A percentile compares a stretch with the other conserved stretches of the same genome.
Evolutionary conservation across 805 yeast species (phyloP).

Genomic region (Priceomyces melissophilus): DNA sequence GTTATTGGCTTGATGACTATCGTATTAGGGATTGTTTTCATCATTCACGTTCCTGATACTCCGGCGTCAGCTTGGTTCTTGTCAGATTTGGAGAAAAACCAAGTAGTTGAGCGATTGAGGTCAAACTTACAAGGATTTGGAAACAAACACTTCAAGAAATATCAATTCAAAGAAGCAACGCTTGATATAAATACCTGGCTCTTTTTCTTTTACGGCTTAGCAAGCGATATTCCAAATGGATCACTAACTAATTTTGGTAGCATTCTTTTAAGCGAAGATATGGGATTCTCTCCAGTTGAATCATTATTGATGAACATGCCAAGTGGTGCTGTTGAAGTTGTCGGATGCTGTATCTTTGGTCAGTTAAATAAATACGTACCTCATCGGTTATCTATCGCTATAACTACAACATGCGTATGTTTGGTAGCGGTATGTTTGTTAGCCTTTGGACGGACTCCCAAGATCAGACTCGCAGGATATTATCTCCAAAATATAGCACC

Average conservation of each 20-base stretch:
- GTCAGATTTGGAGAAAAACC: slow-evolving; percentile 28
- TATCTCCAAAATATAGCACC: slow-evolving; percentile 26
- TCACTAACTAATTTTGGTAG: slow-evolving; percentile 35
- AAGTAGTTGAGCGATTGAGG: slow-evolving; percentile 31
- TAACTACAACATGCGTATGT: slow-evolving; percentile 15
- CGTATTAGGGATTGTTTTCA: slow-evolving; percentile 44
- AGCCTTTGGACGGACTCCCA: slow-evolving; percentile 25
- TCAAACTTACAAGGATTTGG: slow-evolving; percentile 43
- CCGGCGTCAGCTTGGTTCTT: slow-evolving; percentile 39
- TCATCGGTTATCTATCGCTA: slow-evolving; percentile 19
- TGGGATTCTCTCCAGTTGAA: slow-evolving; percentile 17
- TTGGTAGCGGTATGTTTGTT: slow-evolving; percentile 26
- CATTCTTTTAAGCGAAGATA: slow-evolving; percentile 23
- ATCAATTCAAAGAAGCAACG: slow-evolving; percentile 36
- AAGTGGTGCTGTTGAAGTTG: slow-evolving; percentile 30
- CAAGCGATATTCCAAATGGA: slow-evolving; percentile 33
- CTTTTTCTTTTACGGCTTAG: slow-evolving; percentile 24
- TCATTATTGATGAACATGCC: slow-evolving; percentile 33
- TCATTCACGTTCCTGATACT: slow-evolving; percentile 40
- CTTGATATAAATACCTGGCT: slow-evolving; percentile 34
- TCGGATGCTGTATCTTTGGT: slow-evolving; percentile 19
- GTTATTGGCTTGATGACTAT: slow-evolving; percentile 60
- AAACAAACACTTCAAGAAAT: slow-evolving; percentile 30
- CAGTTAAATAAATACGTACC: slow-evolving; percentile 26
- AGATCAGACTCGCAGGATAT: slow-evolving; percentile 24